Evolutionary conservation across 2,329 filamentous ascomycete genomes (phyloP), one percentile per base, ranked within the genome.

Genomic region (Exophiala alcalophila): DNA sequence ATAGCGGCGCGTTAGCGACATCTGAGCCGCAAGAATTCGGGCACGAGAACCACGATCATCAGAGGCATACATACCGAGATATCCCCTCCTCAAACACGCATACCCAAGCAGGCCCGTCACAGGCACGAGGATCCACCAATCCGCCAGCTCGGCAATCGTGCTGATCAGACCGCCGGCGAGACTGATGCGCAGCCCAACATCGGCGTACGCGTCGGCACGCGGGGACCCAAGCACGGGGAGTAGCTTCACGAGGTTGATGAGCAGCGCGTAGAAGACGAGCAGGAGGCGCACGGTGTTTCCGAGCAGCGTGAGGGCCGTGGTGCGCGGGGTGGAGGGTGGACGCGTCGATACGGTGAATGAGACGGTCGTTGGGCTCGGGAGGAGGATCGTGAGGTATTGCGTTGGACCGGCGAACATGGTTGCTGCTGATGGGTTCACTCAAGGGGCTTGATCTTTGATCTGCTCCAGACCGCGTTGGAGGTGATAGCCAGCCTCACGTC

Each of bases 301-400:
- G 21, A 72, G 41, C 47, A 65, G 62, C 53, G 68, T 70, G 4
- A 68, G 53, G 32, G 71, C 44, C 11, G 15, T 26, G 10, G 71
- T 58, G 21, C 74, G 57, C 11, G 69, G 74, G 7, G 62, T 63
- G 24, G 65, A 66, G 9, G 64, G 59, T 9, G 85, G 80, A 30
- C 81, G 79, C 44, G 90, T 96, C 24, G 90, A 92, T 42, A 96
- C 86, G 20, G 85, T 94, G 73, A 91, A 97, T 54, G 86, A 84
- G 61, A 86, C 82, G n/a, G 92, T 95, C 2, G 89, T 94, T 32
- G 87, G 83, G 16, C 92, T 90, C 35, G 86, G 85, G 15, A 80
- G 77, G 53, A 80, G 75, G 48, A 76, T 76, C 56, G 71, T 74
- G 36, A 87, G 78, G 55, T 75, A 41, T 15, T 49, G 49, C 9